Evolutionary conservation across 768 basidiomycete species (phyloP), one percentile per base, ranked within the genome.

Genomic region (Lentinula aciculospora): DNA sequence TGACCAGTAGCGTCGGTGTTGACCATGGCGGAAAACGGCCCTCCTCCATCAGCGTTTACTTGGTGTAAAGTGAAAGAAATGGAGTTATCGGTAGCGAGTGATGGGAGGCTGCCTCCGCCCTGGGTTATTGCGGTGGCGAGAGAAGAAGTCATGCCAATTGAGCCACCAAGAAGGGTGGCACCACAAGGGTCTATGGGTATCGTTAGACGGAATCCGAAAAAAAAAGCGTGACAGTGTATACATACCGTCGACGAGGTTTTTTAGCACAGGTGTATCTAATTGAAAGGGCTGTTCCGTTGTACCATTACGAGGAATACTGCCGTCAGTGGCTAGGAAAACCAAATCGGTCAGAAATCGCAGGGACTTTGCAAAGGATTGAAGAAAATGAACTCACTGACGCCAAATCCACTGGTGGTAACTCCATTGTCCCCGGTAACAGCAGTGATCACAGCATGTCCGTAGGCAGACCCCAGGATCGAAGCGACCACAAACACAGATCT

Each of bases 1-100:
- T 56, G 57, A 46, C 67, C 68, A 7, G 66, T 68, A n/a, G 62
- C 68, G 55, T 66, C 65, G 36, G 64, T 59, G 63, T 65, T 67
- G 39, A 68, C 62, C 59, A 64, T 65, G 37, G 63, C 66, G 25
- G 64, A 62, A 61, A 63, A 68, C 4, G 66, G 67, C 19, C 68
- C 68, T 54, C 66, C 68, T n/a, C 68, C 68, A 34, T 69, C 68
- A 21, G 63, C 67, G 55, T 69, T 69, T 8, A 69, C 67, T 58
- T 69, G 68, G 57, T 66, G 66, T n/a, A 69, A 40, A 17, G 53
- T 61, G 57, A 69, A 54, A 40, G 53, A 64, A 27, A 68, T 56
- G 15, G 61, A 48, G 36, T 67, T 67, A 59, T 64, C 56, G 21
- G 63, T 61, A 49, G 61, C 54, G 53, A 66, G 54, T 9, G 67